These are phyloP conservation scores for Huntiella bhutanensis DNA, from an alignment of 2,329 filamentous ascomycete genomes.

Conservation along the genomic window DNA sequence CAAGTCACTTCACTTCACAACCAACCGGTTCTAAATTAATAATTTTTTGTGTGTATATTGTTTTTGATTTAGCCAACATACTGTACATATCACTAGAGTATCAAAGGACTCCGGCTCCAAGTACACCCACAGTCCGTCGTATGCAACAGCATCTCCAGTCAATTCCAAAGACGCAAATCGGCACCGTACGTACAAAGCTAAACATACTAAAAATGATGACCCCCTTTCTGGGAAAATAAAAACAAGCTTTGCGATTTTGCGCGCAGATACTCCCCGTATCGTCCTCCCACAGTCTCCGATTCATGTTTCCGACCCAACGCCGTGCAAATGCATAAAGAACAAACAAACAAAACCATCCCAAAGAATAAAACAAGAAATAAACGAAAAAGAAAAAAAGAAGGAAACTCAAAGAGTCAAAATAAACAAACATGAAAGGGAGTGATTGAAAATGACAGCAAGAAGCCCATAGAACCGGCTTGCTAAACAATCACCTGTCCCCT, in stretches of 20 bases:
- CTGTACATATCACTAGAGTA: too few species aligned
- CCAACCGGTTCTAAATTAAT: neutral
- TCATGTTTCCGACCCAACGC: conserved; percentile 4
- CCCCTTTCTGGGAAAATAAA: neutral
- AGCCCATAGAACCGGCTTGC: neutral
- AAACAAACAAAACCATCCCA: conserved; percentile 9
- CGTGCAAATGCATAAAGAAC: conserved; percentile 8
- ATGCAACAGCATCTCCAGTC: too few species aligned
- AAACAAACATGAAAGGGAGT: conserved; percentile 4
- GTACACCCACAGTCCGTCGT: too few species aligned
- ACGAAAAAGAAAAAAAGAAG: neutral
- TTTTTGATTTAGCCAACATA: too few species aligned
- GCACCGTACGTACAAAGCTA: too few species aligned
- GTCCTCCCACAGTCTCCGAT: neutral
- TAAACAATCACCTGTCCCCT: neutral
- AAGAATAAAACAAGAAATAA: conserved; percentile 12
- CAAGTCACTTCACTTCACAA: neutral
- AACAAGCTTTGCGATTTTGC: neutral
- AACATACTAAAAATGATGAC: too few species aligned
- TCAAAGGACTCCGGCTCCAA: too few species aligned
- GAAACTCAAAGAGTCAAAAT: neutral
- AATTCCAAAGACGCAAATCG: too few species aligned
- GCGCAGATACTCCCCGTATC: neutral
- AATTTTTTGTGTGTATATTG: neutral
- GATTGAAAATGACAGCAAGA: neutral